Evolutionary conservation across 2,329 filamentous ascomycete genomes (phyloP), one percentile per base, ranked within the genome.

Genomic region (Alternaria sp.): DNA sequence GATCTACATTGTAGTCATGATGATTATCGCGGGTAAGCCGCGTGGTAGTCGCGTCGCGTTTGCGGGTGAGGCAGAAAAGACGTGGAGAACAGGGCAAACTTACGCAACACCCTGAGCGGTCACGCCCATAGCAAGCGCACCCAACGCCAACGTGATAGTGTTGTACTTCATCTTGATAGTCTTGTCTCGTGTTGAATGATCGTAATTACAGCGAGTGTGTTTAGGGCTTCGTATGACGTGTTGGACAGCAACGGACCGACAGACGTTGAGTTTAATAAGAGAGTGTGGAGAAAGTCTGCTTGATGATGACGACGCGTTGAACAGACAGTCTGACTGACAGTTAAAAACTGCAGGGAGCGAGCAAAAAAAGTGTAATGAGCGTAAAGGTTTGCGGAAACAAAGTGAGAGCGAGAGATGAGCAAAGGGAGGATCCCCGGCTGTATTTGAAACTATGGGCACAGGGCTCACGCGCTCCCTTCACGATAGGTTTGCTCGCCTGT

Each of bases 141-240:
- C 73, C 55, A 77, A 59, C 57, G 76, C 59, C 58, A 68, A 60
- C 23, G 75, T 17, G 61, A 77, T 32, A 61, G 71, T 61, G 47
- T 69, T 71, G 69, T 74, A 71, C 57, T 74, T 69, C 78, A 81
- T 80, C 56, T 55, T 62, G 19, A 47, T 30, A 13, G 25, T 43
- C 19, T 49, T 50, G 44, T 57, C 53, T 28, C 63, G 61, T 61
- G 46, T 21, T 53, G 50, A 53, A 44, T 54, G 36, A 58, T 40
- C 28, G 57, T 23, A 56, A 55, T 61, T 56, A 26, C 19, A 59
- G 26, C 49, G 49, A 32, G 28, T 36, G 49, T 36, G 32, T 36
- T 36, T 9, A 36, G 15, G 32, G 28, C 49, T 44, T 17, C 40
- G 13, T 36, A 23, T 17, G 28, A 25, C 58, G 57, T 54, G 25